These are phyloP conservation scores for Moniliella sp. DNA, from an alignment of 1,284 basidiomycete genomes.

Conservation along the genomic window DNA sequence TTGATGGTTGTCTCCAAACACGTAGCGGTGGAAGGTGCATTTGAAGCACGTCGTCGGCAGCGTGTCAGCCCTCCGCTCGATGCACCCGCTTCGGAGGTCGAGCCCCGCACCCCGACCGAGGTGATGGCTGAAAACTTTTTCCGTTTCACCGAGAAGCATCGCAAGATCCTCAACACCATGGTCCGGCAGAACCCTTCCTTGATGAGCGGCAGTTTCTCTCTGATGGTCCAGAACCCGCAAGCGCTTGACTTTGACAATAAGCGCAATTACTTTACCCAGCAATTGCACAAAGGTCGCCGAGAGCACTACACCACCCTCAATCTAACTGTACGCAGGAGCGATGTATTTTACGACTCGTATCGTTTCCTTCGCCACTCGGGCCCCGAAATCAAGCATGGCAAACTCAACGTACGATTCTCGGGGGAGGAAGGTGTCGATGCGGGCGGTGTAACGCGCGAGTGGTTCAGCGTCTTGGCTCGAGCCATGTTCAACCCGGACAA, in stretches of 20 bases:
- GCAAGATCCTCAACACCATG: slow-evolving; percentile 87
- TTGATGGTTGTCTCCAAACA: slow-evolving; percentile 97
- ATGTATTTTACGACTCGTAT: slow-evolving; percentile 94
- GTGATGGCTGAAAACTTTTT: slow-evolving; percentile 61
- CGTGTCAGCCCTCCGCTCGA: slow-evolving; percentile 7
- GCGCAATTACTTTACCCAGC: slow-evolving; percentile 90
- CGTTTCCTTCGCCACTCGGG: slow-evolving; percentile 68
- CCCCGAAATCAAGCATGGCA: slow-evolving; percentile 92
- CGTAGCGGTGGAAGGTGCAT: slow-evolving; percentile 36
- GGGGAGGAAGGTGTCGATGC: slow-evolving; percentile 96
- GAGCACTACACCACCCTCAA: slow-evolving; percentile 67
- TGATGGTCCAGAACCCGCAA: slow-evolving; percentile 81
- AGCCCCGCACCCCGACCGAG: slow-evolving; percentile 11
- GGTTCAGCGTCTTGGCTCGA: slow-evolving; percentile 89
- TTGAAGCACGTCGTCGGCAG: not conserved
- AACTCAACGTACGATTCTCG: slow-evolving; percentile 85
- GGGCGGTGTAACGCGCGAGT: slow-evolving; percentile 88
- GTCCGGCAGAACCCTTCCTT: slow-evolving; percentile 90
- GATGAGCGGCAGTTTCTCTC: slow-evolving; percentile 91
- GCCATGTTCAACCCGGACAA: slow-evolving; percentile 99
- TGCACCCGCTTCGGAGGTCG: slow-evolving; percentile 3
- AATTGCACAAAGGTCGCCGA: slow-evolving; percentile 58
- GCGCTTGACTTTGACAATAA: slow-evolving; percentile 99
- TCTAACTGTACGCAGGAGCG: slow-evolving; percentile 70
- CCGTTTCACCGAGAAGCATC: slow-evolving; percentile 75